phyloP scores from a whole-genome alignment of 139 green algal species.

The Pleodorina starrii region DNA sequence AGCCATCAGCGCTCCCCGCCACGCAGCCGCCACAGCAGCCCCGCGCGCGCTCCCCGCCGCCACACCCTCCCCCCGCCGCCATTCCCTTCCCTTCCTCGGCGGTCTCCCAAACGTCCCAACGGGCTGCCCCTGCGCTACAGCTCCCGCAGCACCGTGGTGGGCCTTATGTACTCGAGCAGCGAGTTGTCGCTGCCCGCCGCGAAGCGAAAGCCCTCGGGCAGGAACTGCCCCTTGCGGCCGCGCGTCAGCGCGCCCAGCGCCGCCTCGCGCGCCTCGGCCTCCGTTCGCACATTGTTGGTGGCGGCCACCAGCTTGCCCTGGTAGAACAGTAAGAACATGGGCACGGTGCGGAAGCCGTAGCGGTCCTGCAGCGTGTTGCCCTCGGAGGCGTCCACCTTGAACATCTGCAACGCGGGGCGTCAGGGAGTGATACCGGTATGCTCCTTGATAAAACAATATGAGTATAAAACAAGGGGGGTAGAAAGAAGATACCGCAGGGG shows the following conservation, averaged over 20 bases:
- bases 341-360: conserved; percentile 63
- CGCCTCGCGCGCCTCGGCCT: conserved; percentile 33
- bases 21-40: no score
- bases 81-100: no score
- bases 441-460: no score
- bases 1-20: no score
- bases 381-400: conserved; percentile 66
- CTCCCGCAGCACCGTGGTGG: conserved; percentile 20
- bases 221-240: conserved; percentile 49
- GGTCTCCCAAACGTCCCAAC: no score
- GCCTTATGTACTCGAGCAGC: conserved; percentile 61
- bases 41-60: no score
- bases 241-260: conserved; percentile 43
- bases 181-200: conserved; percentile 43
- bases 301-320: conserved; percentile 60
- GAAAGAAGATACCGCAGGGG: no score
- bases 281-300: conserved; percentile 53
- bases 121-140: no score
- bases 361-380: conserved; percentile 58
- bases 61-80: no score
- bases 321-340: conserved; percentile 70
- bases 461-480: no score
- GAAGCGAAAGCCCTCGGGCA: conserved; percentile 59
- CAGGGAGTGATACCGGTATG: not conserved
- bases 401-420: conserved; percentile 61